phyloP scores from a whole-genome alignment of 2,329 filamentous ascomycete species.

The Penicillium vulpinum region DNA sequence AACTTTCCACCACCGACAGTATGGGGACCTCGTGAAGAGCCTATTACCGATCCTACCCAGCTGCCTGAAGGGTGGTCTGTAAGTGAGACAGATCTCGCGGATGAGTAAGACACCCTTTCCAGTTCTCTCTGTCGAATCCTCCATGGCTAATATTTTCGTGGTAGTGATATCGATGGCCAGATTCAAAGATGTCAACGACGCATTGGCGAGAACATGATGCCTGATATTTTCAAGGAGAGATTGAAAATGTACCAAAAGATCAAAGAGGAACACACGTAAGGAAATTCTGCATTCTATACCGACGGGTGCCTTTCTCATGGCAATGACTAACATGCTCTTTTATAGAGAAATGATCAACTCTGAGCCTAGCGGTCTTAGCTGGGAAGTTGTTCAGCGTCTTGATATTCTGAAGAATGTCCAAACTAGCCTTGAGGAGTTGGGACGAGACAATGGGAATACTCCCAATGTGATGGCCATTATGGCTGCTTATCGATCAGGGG shows the following conservation, averaged over 20 bases:
- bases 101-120: background rate
- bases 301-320: background rate
- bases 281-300: background rate
- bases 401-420: background rate
- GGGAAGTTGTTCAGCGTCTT: background rate
- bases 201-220: background rate
- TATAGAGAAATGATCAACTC: conserved; percentile 1
- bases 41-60: background rate
- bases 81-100: background rate
- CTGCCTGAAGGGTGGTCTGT: background rate
- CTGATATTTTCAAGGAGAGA: background rate
- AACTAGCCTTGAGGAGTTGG: background rate
- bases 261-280: background rate
- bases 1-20: background rate
- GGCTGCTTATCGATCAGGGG: background rate
- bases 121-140: background rate
- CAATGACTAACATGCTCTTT: background rate
- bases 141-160: background rate
- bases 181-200: background rate
- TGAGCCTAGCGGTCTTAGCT: background rate
- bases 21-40: background rate
- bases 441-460: background rate
- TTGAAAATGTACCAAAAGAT: background rate
- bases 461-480: background rate
- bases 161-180: background rate